Conservation (phyloP, 2,329 filamentous ascomycete genomes). For the Fusarium sp. region DNA sequence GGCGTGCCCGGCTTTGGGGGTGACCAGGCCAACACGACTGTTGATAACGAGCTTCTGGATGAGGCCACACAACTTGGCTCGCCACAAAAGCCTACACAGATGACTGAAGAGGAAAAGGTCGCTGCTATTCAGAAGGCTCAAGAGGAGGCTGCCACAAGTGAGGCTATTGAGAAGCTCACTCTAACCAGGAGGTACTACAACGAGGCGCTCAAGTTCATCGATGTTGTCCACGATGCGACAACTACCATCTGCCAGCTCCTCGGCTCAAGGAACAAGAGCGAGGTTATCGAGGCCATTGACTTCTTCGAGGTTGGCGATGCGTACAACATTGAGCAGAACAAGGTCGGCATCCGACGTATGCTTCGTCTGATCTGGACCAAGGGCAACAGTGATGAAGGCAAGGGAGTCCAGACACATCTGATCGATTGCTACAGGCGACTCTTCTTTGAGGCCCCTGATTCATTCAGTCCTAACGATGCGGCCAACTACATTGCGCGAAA, state of each 20-base stretch:
- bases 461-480: constrained; percentile 87
- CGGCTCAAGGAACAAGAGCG: constrained; percentile 95
- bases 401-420: constrained; percentile 94
- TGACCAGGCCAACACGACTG: constrained; percentile 72
- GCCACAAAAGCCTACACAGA: constrained; percentile 70
- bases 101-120: constrained; percentile 83
- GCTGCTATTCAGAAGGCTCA: constrained; percentile 81
- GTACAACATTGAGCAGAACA: constrained; percentile 94
- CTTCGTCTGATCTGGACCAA: constrained; percentile 98
- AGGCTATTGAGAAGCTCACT: constrained; percentile 87
- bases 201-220: constrained; percentile 94
- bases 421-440: constrained; percentile 97
- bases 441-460: constrained; percentile 94
- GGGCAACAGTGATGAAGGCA: constrained; percentile 98
- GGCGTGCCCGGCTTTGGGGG: constrained; percentile 72
- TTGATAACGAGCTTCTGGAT: constrained; percentile 83
- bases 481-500: constrained; percentile 97
- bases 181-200: constrained; percentile 90
- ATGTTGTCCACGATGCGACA: constrained; percentile 87
- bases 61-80: constrained; percentile 87
- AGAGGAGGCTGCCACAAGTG: constrained; percentile 88
- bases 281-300: constrained; percentile 98
- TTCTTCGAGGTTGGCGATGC: constrained; percentile 96
- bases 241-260: constrained; percentile 86
- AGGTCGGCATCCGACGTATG: constrained; percentile 93